Evolutionary conservation across 495 filamentous ascomycete species (phyloP).

Genomic region (Neurospora intermedia): DNA sequence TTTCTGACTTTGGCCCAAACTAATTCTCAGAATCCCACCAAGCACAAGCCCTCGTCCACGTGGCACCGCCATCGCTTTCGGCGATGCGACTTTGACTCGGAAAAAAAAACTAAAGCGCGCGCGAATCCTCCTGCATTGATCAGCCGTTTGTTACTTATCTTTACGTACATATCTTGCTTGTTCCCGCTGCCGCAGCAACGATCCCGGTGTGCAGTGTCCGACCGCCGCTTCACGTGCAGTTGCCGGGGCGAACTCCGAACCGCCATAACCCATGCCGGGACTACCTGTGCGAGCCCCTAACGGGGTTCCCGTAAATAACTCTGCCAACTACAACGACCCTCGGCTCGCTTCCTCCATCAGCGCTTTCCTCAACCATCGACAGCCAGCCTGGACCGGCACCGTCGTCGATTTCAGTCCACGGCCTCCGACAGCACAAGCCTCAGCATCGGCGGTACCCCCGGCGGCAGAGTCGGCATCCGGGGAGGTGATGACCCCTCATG

Average conservation of each 20-base stretch:
- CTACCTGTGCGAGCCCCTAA: background rate
- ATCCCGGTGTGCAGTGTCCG: background rate
- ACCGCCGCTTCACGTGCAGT: background rate
- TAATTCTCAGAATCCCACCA: background rate
- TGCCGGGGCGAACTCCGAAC: background rate
- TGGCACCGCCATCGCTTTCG: background rate
- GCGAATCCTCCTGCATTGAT: background rate
- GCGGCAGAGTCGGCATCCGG: background rate
- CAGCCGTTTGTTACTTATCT: too few relatives aligned
- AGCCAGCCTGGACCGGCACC: slow-evolving; percentile 5
- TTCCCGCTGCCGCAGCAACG: background rate
- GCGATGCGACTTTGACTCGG: background rate
- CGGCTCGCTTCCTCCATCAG: slow-evolving; percentile 6
- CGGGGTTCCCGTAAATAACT: background rate
- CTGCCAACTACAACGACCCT: background rate
- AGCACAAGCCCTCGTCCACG: background rate
- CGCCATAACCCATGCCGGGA: background rate
- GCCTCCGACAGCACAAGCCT: background rate
- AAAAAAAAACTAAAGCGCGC: background rate
- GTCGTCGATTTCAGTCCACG: background rate
- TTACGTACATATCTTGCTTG: too few relatives aligned
- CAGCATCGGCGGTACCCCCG: background rate
- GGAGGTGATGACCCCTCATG: background rate
- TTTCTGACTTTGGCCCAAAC: background rate
- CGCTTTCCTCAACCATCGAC: slow-evolving; percentile 1